Conservation (phyloP, 2,329 filamentous ascomycete species). For the Fusarium pseudocircinatum region DNA sequence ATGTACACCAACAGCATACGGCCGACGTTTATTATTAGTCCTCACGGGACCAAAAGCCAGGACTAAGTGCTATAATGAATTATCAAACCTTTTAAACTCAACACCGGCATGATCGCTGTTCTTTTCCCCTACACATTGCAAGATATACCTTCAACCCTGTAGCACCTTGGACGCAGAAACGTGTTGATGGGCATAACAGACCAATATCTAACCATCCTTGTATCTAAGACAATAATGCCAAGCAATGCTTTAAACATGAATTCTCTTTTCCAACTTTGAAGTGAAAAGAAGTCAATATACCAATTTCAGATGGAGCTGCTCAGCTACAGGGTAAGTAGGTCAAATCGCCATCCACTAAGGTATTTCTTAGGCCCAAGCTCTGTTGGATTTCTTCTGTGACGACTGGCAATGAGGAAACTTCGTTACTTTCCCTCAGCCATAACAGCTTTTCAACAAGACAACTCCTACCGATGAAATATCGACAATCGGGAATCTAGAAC, state of each 20-base stretch:
- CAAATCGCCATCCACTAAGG: background rate
- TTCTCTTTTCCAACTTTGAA: background rate
- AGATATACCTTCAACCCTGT: background rate
- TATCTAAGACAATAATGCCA: background rate
- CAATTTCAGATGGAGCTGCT: background rate
- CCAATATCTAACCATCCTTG: background rate
- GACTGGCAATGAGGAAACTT: background rate
- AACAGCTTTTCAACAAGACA: background rate
- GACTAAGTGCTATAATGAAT: background rate
- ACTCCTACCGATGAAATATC: background rate
- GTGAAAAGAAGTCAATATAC: background rate
- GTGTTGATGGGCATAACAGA: background rate
- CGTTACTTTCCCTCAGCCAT: background rate
- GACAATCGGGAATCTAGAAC: background rate
- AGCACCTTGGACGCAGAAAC: background rate
- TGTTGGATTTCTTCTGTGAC: constrained; percentile 4
- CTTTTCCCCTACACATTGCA: background rate
- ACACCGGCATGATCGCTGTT: background rate
- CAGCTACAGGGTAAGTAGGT: constrained; percentile 14
- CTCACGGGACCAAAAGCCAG: background rate
- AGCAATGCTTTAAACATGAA: background rate
- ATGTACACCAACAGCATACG: too few species aligned
- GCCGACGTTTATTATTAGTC: background rate
- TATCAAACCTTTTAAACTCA: background rate
- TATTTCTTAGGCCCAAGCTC: constrained; percentile 24